Evolutionary conservation across 148 eudicot species (phyloP), one percentile per base, ranked within the genome.

Genomic region (Diospyros lotus): DNA sequence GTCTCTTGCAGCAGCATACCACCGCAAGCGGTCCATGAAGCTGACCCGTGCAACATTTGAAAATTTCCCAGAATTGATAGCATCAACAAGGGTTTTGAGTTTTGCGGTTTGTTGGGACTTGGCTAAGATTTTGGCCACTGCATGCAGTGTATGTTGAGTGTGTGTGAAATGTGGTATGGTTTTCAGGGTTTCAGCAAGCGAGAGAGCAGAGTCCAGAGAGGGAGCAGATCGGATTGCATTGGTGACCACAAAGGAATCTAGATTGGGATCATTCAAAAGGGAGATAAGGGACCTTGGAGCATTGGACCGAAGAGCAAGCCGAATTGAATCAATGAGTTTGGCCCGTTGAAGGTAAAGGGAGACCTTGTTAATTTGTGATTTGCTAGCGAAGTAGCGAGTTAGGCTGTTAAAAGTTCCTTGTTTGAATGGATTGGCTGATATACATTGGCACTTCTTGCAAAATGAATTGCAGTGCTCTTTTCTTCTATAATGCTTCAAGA

Each of bases 201-300:
- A 85, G 52, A 94, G 83, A 1, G 98, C 97, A 74, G 94, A 89
- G 17, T 84, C 86, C 10, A 87, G 90, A n/a, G 92, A 90, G 59
- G 98, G 97, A 64, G 98, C 94, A 28, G 97, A 89, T n/a, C 84
- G 79, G 1, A 92, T 74, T 9, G 91, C 97, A 83, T 94, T 89
- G 55, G 92, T 68, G 66, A 92, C 90, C 15, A 94, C 96, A 83
- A 92, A 89, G 3, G 96, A 92, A 83, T 94, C 98, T 58, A 94
- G 69, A 58, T 83, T 66, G 1, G 87, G 93, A 77, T 83, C 82
- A 4, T 80, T 75, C n/a, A 94, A 73, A 46, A 94, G 38, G 18
- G 84, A 76, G 63, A 80, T 43, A 70, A 94, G 80, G 4, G 86
- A 83, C 28, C 86, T 82, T 13, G 79, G 73, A 38, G 83, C 74